These are phyloP conservation scores for Achaetomium macrosporum DNA, from an alignment of 2,329 filamentous ascomycete genomes.

Conservation along the genomic window DNA sequence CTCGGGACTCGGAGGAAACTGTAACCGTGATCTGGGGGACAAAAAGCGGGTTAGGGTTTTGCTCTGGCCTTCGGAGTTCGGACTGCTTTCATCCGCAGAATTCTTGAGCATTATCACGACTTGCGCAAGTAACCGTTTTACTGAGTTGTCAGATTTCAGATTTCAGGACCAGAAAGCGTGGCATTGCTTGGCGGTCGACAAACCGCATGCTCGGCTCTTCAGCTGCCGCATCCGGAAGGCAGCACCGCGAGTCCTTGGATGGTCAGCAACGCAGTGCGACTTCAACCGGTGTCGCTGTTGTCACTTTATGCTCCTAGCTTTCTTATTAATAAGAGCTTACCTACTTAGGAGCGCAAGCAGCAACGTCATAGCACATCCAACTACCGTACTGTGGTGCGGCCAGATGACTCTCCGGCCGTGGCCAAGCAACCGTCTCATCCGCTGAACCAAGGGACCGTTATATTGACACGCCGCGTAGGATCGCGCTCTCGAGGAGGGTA, in stretches of 20 bases:
- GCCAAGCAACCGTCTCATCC: no score
- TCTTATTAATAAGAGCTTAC: background rate
- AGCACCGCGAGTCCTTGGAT: background rate
- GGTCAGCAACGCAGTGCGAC: background rate
- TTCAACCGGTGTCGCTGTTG: background rate
- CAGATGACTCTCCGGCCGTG: no score
- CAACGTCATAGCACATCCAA: background rate
- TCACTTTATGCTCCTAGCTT: background rate
- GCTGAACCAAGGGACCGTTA: background rate
- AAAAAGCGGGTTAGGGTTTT: no score
- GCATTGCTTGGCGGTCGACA: conserved; percentile 1
- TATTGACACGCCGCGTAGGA: background rate
- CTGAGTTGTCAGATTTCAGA: no score
- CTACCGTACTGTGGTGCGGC: no score
- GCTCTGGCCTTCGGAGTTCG: no score
- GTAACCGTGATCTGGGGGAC: no score
- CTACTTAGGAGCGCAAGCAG: background rate
- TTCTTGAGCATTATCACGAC: no score
- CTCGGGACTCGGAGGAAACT: no score
- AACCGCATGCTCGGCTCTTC: background rate
- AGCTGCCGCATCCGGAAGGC: conserved; percentile 9
- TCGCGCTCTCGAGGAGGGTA: background rate
- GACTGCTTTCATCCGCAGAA: no score
- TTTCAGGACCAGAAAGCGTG: background rate
- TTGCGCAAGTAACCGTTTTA: no score